Evolutionary conservation across 768 basidiomycete species (phyloP).

Genomic region (Pholiota molesta): DNA sequence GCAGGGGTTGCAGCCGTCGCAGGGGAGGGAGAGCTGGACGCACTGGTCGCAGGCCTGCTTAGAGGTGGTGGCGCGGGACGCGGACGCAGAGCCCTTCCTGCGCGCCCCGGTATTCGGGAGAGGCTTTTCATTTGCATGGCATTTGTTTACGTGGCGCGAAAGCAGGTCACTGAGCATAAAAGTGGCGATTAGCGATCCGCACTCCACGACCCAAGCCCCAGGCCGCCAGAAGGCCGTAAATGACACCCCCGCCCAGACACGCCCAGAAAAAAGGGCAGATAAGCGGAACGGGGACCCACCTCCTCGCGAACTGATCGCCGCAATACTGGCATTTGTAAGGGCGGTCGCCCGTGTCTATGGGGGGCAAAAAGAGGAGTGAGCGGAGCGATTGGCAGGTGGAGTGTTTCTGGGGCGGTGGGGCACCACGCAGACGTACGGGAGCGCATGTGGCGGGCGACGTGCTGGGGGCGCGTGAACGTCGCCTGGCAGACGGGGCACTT

Average conservation of each 20-base stretch:
- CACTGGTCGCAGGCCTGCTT: slow-evolving; percentile 89
- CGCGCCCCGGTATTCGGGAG: slow-evolving; percentile 44
- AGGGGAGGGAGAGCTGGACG: slow-evolving; percentile 72
- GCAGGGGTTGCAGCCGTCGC: slow-evolving; percentile 81
- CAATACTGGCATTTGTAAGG: slow-evolving; percentile 89
- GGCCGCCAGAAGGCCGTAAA: too few species aligned
- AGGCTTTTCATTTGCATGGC: slow-evolving; percentile 77
- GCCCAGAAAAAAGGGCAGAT: neutral
- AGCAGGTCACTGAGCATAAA: slow-evolving; percentile 68
- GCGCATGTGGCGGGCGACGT: slow-evolving; percentile 90
- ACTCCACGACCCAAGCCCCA: too few species aligned
- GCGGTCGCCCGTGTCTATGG: slow-evolving; percentile 82
- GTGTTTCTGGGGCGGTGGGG: slow-evolving; percentile 19
- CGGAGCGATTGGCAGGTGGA: slow-evolving; percentile 19
- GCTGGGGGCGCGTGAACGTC: slow-evolving; percentile 86
- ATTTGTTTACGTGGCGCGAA: slow-evolving; percentile 86
- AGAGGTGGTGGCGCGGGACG: slow-evolving; percentile 74
- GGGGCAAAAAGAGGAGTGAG: slow-evolving; percentile 19
- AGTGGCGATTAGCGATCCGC: slow-evolving; percentile 4
- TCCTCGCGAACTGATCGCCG: slow-evolving; percentile 88
- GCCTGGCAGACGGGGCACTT: slow-evolving; percentile 88
- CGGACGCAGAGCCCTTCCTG: slow-evolving; percentile 68
- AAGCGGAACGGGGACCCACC: slow-evolving; percentile 42
- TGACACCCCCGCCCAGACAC: neutral
- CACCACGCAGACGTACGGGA: slow-evolving; percentile 64